Percentiles rank a stretch among this genome's conserved stretches.
phyloP scores from a whole-genome alignment of 2,329 filamentous ascomycete species.

The Fusarium sambucinum region DNA sequence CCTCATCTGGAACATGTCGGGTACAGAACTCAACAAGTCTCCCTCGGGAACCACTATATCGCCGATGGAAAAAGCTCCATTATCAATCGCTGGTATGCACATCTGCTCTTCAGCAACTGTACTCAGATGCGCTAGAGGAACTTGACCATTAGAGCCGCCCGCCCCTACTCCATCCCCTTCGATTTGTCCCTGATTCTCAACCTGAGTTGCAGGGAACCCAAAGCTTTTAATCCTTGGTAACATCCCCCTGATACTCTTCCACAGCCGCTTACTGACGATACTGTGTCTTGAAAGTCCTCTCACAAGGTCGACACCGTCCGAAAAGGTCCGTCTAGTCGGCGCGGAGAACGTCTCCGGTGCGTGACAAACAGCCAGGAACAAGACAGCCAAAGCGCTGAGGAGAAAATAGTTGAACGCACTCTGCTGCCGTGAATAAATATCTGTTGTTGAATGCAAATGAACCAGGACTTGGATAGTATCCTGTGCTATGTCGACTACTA shows the following conservation, averaged over 20 bases:
- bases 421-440: slow-evolving; percentile 49
- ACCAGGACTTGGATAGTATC: slow-evolving; percentile 48
- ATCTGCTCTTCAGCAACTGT: background rate
- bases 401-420: slow-evolving; percentile 49
- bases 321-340: slow-evolving; percentile 51
- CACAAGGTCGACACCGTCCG: slow-evolving; percentile 51
- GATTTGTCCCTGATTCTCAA: background rate
- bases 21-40: slow-evolving; percentile 38
- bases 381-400: slow-evolving; percentile 49
- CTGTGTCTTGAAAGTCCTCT: slow-evolving; percentile 51
- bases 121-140: background rate
- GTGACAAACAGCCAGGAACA: slow-evolving; percentile 57
- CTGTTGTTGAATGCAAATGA: slow-evolving; percentile 45
- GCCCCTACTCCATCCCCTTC: background rate
- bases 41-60: slow-evolving; percentile 27
- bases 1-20: slow-evolving; percentile 53
- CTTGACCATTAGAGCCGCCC: background rate
- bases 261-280: slow-evolving; percentile 51
- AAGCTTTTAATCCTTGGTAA: slow-evolving; percentile 50
- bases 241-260: slow-evolving; percentile 53
- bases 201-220: slow-evolving; percentile 37
- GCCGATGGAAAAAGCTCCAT: slow-evolving; percentile 3
- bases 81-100: background rate
- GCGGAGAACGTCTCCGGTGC: slow-evolving; percentile 58
- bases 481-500: slow-evolving; percentile 53